phyloP scores from a whole-genome alignment of 768 basidiomycete species.

The Podaxis pistillaris region DNA sequence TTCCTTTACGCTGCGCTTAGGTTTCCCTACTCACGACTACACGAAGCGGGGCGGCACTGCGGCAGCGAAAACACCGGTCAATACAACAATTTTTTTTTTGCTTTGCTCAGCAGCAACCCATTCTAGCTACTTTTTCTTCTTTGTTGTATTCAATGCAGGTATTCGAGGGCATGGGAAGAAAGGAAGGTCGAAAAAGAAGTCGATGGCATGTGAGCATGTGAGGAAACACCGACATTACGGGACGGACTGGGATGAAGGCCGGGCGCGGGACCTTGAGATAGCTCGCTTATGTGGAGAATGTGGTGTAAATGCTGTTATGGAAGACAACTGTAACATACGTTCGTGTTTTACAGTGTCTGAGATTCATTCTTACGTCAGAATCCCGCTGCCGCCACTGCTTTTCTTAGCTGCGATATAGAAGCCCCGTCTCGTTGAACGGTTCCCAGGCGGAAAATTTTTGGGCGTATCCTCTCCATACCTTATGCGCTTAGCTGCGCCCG shows the following conservation, averaged over 20 bases:
- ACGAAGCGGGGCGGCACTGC: neutral
- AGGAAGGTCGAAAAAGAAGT: constrained; percentile 12
- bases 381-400: neutral
- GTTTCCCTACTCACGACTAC: neutral
- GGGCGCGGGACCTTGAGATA: neutral
- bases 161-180: constrained; percentile 8
- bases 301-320: neutral
- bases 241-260: neutral
- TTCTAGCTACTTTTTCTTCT: neutral
- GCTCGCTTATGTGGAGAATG: neutral
- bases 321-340: no score
- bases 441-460: neutral
- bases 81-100: neutral
- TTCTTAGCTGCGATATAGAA: neutral
- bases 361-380: neutral
- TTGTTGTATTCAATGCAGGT: neutral
- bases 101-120: neutral
- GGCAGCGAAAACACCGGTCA: neutral
- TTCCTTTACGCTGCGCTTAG: neutral
- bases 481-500: neutral
- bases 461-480: neutral
- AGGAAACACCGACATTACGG: neutral
- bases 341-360: no score
- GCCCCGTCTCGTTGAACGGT: neutral
- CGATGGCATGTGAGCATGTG: constrained; percentile 6